Base-by-base conservation (phyloP, 805 yeast genomes). In the Yarrowia deformans region DNA sequence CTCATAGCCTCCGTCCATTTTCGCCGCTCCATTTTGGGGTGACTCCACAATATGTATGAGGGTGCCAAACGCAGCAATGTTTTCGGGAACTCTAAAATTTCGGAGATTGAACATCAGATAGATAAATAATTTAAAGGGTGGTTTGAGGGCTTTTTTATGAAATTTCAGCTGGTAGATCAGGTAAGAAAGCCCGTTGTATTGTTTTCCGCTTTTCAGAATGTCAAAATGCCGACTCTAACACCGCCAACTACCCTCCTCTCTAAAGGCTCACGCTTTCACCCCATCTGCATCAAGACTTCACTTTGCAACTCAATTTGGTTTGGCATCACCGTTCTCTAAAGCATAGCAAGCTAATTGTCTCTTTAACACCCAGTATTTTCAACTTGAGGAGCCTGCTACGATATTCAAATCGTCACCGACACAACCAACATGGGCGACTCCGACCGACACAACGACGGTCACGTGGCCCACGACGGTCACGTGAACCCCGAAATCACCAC, bases 1-100 rank as follows among this genome's bases (percentile, higher is more conserved):
- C 8, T 6, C 6, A 3, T 40, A 3, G 8, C 5, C 43, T 40
- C 9, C 16, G 18, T 1, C 18, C 8, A 40, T 8, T 10, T 34
- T 18, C 50, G 48, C 23, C 23, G 18, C 48, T 10, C 6, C 40
- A 9, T 16, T 12, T 3, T 40, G 9, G 18, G 13, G 29, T 46
- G 50, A 48, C 52, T 48, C 35, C 48, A 43, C 29, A 18, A 43
- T 43, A 16, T 42, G 19, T 42, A n/a, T 10, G 12, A n/a, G 12
- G 19, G 34, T 45, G 29, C 58, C 42, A 35, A 37, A 52, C 18
- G 58, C 43, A 52, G 58, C 58, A 52, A 52, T 52, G 58, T 52
- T 52, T 52, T 52, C 19, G 13, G 32, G 37, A 52, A 52, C 39
- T 19, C 29, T n/a, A 52, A 35, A 46, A 4, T 23, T 23, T 4